Evolutionary conservation across 495 filamentous ascomycete genomes (phyloP), one percentile per base, ranked within the genome.

Genomic region (Penicillium coprophilum): DNA sequence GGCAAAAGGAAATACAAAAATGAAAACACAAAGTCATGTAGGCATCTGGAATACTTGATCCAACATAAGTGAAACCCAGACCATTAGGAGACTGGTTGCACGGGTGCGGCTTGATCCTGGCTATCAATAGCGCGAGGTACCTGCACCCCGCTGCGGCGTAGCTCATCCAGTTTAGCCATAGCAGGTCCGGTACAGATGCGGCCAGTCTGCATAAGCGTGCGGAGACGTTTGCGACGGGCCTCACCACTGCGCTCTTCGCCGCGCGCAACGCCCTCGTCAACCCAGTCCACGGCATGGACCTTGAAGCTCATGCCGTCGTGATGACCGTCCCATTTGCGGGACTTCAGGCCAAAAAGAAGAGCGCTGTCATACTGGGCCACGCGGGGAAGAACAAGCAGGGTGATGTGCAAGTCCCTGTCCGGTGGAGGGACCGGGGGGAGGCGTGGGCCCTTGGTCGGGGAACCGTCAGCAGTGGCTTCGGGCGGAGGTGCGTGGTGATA

Each of bases 271-370:
- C 80, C 80, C 46, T 86, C 91, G 56, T 96, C 88, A 13, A 89
- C 87, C 87, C 89, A 97, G 27, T 89, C 82, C 15, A 96, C 77
- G 27, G 84, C 80, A 41, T 82, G 74, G 19, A 98, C 82, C 73
- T 85, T 90, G 73, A 90, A 97, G 64, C 91, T 96, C 75, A 95
- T 82, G 1, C 94, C 94, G 55, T 96, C 91, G 62, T 97, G 92
- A 21, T 58, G 67, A 6, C 77, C 76, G 2, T 72, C 67, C 79
- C 90, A 97, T 45, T 84, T 77, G 3, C 92, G 85, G 51, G 88
- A 92, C 65, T 82, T 85, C 53, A 98, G 78, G 0, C 91, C 94
- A 64, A 87, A 90, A 31, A 88, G 75, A 1, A 87, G 85, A 1
- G 84, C 87, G 6, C 84, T 82, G 1, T 84, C 76, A 61, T 97